Percentiles rank a stretch among this genome's conserved stretches.
Conservation (phyloP, 2,329 filamentous ascomycete species). For the Aureobasidium sp. region DNA sequence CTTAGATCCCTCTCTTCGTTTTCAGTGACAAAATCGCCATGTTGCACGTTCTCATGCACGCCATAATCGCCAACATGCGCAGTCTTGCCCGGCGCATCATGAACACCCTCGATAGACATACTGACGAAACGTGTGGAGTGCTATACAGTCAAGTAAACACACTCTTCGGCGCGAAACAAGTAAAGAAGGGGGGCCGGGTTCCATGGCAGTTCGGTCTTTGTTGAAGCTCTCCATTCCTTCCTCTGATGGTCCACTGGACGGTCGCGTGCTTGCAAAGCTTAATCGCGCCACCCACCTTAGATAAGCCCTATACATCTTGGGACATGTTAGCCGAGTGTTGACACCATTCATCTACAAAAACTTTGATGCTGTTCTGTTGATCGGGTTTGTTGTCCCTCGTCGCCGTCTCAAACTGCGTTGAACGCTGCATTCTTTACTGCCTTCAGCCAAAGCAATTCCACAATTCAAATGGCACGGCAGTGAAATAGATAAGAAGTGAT, state of each 20-base stretch:
- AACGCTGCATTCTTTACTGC: no score
- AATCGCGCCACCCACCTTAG: neutral
- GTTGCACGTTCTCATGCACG: neutral
- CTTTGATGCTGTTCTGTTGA: no score
- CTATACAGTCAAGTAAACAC: neutral
- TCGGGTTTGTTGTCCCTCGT: neutral
- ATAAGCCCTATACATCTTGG: neutral
- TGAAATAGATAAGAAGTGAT: neutral
- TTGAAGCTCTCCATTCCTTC: neutral
- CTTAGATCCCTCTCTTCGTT: conserved; percentile 17
- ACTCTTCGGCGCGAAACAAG: neutral
- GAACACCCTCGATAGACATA: neutral
- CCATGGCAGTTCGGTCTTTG: neutral
- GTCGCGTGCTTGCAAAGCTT: conserved; percentile 10
- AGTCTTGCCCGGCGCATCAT: neutral
- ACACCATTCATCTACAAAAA: neutral
- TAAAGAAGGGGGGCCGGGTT: neutral
- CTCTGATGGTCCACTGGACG: neutral
- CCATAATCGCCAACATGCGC: neutral
- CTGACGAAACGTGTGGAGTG: neutral
- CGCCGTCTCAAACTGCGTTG: no score
- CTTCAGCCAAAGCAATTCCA: neutral
- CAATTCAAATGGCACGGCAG: neutral
- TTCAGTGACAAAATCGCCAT: conserved; percentile 1
- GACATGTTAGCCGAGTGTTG: conserved; percentile 5